phyloP scores from a whole-genome alignment of 2,329 filamentous ascomycete genomes.

The Botryotinia narcissicola region DNA sequence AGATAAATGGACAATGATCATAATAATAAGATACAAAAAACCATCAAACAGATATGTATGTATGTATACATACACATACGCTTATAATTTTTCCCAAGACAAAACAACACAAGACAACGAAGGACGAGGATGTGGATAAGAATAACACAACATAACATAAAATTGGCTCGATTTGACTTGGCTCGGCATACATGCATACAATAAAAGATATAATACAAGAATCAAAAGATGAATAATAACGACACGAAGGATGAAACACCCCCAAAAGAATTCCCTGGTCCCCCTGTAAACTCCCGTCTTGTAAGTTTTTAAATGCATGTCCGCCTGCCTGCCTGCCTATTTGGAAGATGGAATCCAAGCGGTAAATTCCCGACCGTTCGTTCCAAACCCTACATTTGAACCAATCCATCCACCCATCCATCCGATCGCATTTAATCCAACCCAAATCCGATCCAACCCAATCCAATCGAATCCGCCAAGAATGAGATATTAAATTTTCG shows the following conservation, averaged over 20 bases:
- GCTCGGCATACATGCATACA: not conserved
- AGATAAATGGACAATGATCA: no score
- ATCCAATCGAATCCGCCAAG: not conserved
- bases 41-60: no score
- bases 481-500: not conserved
- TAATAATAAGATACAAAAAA: no score
- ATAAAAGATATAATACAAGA: constrained; percentile 15
- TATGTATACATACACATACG: no score
- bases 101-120: no score
- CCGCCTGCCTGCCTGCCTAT: no score
- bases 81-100: no score
- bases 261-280: not conserved
- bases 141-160: not conserved
- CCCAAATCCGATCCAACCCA: no score
- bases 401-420: no score
- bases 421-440: not conserved
- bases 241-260: not conserved
- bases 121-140: no score
- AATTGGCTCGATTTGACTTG: not conserved
- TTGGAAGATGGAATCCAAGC: no score
- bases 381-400: not conserved
- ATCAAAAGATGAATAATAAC: not conserved
- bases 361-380: no score
- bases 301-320: not conserved
- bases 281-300: not conserved